Conservation (phyloP, 179 eudicot genomes). For the Amaranthus tricolor region DNA sequence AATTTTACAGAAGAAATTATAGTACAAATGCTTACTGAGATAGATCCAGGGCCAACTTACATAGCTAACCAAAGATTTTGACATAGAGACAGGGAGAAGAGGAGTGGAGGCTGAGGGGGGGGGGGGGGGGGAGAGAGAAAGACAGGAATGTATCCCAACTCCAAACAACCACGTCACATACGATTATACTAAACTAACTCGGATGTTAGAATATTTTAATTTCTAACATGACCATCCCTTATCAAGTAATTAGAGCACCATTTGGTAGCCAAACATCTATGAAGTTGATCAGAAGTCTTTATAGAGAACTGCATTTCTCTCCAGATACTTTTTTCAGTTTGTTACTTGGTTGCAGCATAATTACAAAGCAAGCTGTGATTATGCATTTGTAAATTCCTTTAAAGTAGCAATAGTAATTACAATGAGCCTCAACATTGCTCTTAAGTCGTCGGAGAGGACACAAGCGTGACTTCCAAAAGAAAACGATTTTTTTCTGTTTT, state of each 20-base stretch:
- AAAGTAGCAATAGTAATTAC: background rate
- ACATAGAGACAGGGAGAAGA: background rate
- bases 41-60: background rate
- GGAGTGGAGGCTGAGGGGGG: background rate
- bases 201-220: no score
- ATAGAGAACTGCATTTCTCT: background rate
- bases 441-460: background rate
- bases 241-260: background rate
- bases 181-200: no score
- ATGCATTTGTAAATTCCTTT: background rate
- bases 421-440: background rate
- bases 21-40: background rate
- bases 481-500: background rate
- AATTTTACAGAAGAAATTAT: no score
- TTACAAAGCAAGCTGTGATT: background rate
- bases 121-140: background rate
- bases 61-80: background rate
- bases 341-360: background rate
- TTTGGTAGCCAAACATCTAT: background rate
- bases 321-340: background rate
- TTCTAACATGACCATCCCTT: background rate
- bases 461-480: background rate
- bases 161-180: background rate
- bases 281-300: background rate
- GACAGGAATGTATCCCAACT: background rate